Evolutionary conservation across 1,284 basidiomycete genomes (phyloP), one percentile per base, ranked within the genome.

Genomic region (Ustilago sp.): DNA sequence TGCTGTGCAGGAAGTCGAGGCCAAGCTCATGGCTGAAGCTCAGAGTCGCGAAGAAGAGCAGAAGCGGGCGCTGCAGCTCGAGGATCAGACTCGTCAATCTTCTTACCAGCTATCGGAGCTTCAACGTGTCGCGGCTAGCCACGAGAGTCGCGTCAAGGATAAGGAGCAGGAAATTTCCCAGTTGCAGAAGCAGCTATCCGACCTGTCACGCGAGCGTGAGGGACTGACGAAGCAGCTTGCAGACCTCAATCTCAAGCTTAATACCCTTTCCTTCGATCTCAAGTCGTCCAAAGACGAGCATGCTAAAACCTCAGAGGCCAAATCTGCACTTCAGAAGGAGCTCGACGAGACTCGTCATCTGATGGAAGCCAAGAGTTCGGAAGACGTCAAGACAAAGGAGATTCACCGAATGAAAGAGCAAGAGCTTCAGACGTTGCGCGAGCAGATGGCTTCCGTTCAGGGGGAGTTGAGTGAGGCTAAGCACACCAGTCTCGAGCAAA

Each of bases 341-440:
- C 88, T 97, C 13, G 95, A 98, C 82, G 93, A 94, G 61, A 83
- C 82, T 0, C 68, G 95, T 7, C 88, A 89, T 23, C 87, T 93
- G 19, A 91, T 97, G 88, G 91, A 92, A 60, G 92, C 93, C 6
- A 96, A 95, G 87, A 90, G 91, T 1, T 92, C 91, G 23, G 95
- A 97, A 84, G 94, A 95, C 82, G 92, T 90, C 38, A 92, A 92
- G 64, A 90, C 93, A 31, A 90, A 89, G 56, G 93, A 97, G 85
- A 93, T 91, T 2, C 93, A 94, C 86, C 92, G 92, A 86, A 93
- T 93, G 87, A 93, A 92, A 83, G 94, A 96, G 78, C 89, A 91
- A 51, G 95, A 98, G 86, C 90, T 97, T 19, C 86, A 87, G 1
- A 89, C 90, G 34, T 88, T 98, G 11, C 91, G 95, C n/a, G 86